Evolutionary conservation across 805 yeast species (phyloP).

Genomic region (Komagataella mondaviorum): DNA sequence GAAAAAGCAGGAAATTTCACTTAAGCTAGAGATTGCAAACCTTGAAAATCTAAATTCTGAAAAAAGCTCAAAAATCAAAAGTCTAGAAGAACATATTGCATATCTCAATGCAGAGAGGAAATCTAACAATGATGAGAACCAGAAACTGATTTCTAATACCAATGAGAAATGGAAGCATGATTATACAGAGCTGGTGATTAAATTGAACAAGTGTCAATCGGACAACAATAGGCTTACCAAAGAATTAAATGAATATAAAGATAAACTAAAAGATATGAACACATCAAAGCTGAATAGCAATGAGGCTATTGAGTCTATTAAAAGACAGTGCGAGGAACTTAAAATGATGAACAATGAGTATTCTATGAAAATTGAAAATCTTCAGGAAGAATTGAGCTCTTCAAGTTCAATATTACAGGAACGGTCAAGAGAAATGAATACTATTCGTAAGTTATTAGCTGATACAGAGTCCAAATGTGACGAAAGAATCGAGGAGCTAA

Average conservation of each 20-base stretch:
- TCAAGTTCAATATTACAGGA: conserved; percentile 63
- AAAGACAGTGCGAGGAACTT: conserved; percentile 63
- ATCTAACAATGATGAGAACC: conserved; percentile 22
- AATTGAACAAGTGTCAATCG: conserved; percentile 24
- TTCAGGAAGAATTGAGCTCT: conserved; percentile 79
- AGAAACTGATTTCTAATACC: conserved; percentile 21
- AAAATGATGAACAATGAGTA: conserved; percentile 55
- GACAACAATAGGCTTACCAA: conserved; percentile 26
- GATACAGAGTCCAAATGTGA: conserved; percentile 55
- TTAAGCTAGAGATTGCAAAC: conserved; percentile 33
- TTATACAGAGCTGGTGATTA: conserved; percentile 19
- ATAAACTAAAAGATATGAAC: conserved; percentile 22
- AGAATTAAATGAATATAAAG: conserved; percentile 24
- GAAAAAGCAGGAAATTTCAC: conserved; percentile 25
- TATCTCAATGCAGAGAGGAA: conserved; percentile 18
- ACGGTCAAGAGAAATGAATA: conserved; percentile 63
- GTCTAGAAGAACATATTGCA: conserved; percentile 24
- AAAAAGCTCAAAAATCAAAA: conserved; percentile 20
- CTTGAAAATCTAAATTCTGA: conserved; percentile 27
- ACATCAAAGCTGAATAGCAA: conserved; percentile 12
- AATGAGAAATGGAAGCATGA: conserved; percentile 23
- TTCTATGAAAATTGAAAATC: conserved; percentile 40
- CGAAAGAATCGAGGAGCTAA: conserved; percentile 38
- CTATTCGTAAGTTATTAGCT: conserved; percentile 52
- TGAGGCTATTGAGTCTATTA: conserved; percentile 33